Conservation (phyloP, 257 asterid genomes). For the Solanum clarkiae region DNA sequence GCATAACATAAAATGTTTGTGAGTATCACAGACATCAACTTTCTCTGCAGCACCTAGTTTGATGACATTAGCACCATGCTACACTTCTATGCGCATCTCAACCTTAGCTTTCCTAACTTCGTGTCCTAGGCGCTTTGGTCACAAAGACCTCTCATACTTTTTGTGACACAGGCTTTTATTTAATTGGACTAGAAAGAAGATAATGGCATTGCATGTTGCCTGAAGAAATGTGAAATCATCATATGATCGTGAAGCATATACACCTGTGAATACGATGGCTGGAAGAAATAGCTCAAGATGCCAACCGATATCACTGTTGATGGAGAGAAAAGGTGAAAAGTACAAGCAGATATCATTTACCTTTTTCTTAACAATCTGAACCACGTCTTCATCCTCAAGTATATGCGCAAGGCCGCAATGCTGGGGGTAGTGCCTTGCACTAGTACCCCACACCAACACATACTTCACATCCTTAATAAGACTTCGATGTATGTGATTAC, state of each 20-base stretch:
- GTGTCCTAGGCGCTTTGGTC: neutral
- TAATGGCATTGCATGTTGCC: neutral
- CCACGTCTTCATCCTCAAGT: constrained; percentile 93
- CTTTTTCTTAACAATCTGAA: constrained; percentile 97
- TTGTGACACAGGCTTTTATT: neutral
- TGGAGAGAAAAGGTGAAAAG: neutral
- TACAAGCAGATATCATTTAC: constrained; percentile 13
- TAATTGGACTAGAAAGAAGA: neutral
- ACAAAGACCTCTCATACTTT: neutral
- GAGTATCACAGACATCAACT: neutral
- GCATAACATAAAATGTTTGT: constrained; percentile 4
- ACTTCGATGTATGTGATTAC: constrained; percentile 94
- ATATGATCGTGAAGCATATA: neutral
- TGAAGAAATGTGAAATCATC: neutral
- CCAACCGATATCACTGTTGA: neutral
- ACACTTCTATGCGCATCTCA: neutral
- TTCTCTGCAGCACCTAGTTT: neutral
- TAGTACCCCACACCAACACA: constrained; percentile 89
- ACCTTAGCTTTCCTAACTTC: neutral
- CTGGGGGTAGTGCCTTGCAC: constrained; percentile 96
- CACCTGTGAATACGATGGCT: neutral
- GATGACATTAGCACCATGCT: neutral
- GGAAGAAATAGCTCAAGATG: neutral
- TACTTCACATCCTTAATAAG: constrained; percentile 92
- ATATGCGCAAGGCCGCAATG: constrained; percentile 88